Conservation (phyloP, 106 monocot species). For the Allium fistulosum region DNA sequence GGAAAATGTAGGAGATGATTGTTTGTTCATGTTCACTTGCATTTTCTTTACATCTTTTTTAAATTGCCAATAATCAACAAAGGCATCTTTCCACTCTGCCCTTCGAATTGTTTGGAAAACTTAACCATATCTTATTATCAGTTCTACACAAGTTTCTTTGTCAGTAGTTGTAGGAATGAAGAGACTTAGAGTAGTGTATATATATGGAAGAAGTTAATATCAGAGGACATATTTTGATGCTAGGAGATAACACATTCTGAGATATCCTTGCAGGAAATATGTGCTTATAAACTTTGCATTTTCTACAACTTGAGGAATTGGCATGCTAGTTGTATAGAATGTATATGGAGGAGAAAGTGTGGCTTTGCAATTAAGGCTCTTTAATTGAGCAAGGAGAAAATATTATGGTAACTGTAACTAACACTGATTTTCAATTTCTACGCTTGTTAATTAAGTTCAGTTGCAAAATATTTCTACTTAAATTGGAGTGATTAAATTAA, state of each 20-base stretch:
- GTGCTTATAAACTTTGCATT: conserved; percentile 5
- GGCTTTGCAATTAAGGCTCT: too few relatives aligned
- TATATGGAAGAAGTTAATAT: conserved; percentile 15
- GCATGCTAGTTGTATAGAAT: conserved; percentile 6
- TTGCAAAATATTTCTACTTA: too few relatives aligned
- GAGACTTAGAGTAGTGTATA: conserved; percentile 8
- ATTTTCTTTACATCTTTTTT: conserved; percentile 93
- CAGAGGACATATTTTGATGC: conserved; percentile 18
- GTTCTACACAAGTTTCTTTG: neutral
- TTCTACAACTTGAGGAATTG: conserved; percentile 17
- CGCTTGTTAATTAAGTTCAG: too few relatives aligned
- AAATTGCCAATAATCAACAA: conserved; percentile 89
- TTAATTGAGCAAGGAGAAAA: too few relatives aligned
- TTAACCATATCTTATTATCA: conserved; percentile 51
- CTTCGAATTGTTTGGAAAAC: conserved; percentile 97
- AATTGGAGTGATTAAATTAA: too few relatives aligned
- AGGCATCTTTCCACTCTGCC: conserved; percentile 98
- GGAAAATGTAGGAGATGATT: conserved; percentile 13
- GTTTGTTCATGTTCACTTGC: conserved; percentile 18
- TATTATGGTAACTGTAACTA: too few relatives aligned
- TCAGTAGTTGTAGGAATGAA: conserved; percentile 1
- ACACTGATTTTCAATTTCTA: too few relatives aligned
- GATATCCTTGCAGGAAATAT: conserved; percentile 32
- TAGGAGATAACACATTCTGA: conserved; percentile 78
- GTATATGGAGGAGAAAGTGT: too few relatives aligned